These are phyloP conservation scores for Ophiocytium majus DNA, from an alignment of 352 stramenopile species.

Conservation along the genomic window DNA sequence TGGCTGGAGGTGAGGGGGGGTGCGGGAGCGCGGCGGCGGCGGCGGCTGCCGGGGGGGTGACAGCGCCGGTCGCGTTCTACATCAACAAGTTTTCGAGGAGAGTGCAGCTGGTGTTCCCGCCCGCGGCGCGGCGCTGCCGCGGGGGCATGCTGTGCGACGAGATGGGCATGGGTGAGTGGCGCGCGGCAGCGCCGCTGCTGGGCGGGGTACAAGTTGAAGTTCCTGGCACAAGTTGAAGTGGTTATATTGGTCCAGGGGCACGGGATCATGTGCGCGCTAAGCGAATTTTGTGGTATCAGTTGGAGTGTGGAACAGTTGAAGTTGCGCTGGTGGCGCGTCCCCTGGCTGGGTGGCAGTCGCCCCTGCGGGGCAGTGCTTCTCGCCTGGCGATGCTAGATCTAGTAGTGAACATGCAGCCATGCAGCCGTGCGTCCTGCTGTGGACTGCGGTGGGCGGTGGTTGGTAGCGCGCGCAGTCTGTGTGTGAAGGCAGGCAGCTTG, in stretches of 20 bases:
- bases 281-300: no score
- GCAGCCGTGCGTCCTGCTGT: no score
- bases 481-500: no score
- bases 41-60: neutral
- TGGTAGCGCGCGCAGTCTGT: no score
- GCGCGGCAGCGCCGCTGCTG: neutral
- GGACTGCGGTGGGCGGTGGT: no score
- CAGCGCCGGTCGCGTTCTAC: constrained; percentile 34
- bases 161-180: constrained; percentile 45
- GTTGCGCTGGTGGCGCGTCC: no score
- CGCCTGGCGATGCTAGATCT: no score
- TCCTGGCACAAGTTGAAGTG: neutral
- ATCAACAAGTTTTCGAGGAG: constrained; percentile 39
- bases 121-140: constrained; percentile 34
- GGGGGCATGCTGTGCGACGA: constrained; percentile 48
- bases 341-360: no score
- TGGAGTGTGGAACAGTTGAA: no score
- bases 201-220: neutral
- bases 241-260: neutral
- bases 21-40: neutral
- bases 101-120: constrained; percentile 47
- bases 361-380: no score
- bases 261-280: neutral
- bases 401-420: no score
- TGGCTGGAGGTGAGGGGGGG: neutral